These are phyloP conservation scores for Vigna angularis DNA, from an alignment of 306 rosid genomes.

Conservation along the genomic window DNA sequence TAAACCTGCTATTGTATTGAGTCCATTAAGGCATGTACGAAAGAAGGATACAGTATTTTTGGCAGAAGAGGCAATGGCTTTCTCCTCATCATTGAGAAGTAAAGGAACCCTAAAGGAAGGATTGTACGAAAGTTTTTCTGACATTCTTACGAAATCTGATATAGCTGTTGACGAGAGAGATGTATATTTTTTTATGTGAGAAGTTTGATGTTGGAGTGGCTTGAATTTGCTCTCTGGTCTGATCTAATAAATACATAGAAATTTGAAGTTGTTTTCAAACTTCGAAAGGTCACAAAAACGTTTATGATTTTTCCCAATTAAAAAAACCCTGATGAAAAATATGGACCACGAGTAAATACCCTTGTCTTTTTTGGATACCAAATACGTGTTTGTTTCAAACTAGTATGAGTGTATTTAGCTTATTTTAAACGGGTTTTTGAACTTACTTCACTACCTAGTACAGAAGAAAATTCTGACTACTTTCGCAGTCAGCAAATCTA, in stretches of 20 bases:
- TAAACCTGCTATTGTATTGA: conserved; percentile 47
- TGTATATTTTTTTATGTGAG: not conserved
- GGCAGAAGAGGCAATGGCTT: not conserved
- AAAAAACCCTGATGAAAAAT: not conserved
- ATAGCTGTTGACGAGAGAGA: not conserved
- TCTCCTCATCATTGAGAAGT: conserved; percentile 35
- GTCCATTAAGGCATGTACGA: conserved; percentile 40
- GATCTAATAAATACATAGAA: not conserved
- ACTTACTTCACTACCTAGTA: not conserved
- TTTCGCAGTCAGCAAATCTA: not conserved
- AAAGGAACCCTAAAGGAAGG: conserved; percentile 30
- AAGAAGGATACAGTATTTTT: conserved; percentile 2
- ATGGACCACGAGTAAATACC: not conserved
- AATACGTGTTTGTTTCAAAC: not conserved
- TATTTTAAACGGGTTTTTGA: not conserved
- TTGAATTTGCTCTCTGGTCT: not conserved
- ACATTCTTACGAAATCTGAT: not conserved
- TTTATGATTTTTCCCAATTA: not conserved
- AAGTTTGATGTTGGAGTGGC: not conserved
- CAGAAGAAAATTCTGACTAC: not conserved
- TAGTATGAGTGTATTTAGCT: not conserved
- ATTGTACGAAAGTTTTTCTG: not conserved
- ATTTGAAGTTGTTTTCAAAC: not conserved
- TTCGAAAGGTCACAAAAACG: not conserved
- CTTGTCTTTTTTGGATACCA: not conserved